Conservation (phyloP, 73 alveolate genomes). For the Blepharisma stoltei region DNA sequence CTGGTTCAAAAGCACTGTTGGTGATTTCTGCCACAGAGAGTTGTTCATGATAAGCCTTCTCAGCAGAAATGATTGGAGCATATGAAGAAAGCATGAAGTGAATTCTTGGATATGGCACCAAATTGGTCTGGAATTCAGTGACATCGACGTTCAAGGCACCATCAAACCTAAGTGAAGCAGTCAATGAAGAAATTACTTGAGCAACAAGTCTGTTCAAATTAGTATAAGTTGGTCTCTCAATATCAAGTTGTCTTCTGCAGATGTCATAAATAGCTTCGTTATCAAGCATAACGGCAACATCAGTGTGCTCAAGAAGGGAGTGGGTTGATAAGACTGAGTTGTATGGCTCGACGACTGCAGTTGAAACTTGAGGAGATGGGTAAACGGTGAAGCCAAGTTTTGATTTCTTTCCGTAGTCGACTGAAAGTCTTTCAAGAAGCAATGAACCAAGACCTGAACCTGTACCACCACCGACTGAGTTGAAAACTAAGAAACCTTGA, state of each 20-base stretch:
- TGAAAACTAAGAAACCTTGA: slow-evolving; percentile 74
- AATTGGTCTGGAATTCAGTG: slow-evolving; percentile 73
- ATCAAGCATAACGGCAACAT: slow-evolving; percentile 78
- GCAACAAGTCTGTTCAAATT: slow-evolving; percentile 78
- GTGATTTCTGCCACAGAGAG: slow-evolving; percentile 74
- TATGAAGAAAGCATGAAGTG: slow-evolving; percentile 85
- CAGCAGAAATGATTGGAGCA: slow-evolving; percentile 79
- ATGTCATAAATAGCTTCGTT: slow-evolving; percentile 96
- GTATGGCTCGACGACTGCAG: slow-evolving; percentile 95
- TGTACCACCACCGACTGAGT: slow-evolving; percentile 85
- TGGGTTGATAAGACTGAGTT: slow-evolving; percentile 88
- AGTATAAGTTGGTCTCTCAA: slow-evolving; percentile 86
- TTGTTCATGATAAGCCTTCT: slow-evolving; percentile 66
- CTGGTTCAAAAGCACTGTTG: slow-evolving; percentile 71
- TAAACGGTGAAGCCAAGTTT: slow-evolving; percentile 88
- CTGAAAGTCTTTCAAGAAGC: slow-evolving; percentile 68
- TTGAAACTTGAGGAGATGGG: slow-evolving; percentile 87
- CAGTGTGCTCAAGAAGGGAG: slow-evolving; percentile 82
- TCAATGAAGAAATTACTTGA: slow-evolving; percentile 68
- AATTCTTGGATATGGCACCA: slow-evolving; percentile 85
- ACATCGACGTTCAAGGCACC: slow-evolving; percentile 62
- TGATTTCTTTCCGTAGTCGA: slow-evolving; percentile 85
- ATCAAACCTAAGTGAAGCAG: slow-evolving; percentile 61
- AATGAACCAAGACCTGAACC: slow-evolving; percentile 85
- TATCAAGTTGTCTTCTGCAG: slow-evolving; percentile 85